Percentiles rank a stretch among this genome's conserved stretches.
Conservation (phyloP, 2,329 filamentous ascomycete genomes). For the Lojkania enalia region DNA sequence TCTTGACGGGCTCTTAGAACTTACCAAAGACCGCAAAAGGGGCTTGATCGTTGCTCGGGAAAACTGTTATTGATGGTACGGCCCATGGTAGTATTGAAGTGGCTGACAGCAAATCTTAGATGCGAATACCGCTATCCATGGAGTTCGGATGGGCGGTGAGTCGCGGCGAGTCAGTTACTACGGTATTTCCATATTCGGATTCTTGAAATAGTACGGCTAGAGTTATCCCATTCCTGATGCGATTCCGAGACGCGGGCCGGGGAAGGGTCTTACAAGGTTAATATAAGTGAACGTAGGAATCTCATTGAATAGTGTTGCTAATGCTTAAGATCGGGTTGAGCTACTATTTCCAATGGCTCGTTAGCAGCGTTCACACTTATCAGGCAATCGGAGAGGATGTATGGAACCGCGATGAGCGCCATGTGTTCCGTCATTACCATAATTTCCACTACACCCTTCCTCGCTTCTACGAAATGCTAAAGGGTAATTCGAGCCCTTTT, state of each 20-base stretch:
- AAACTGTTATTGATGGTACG: slow-evolving; percentile 60
- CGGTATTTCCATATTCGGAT: slow-evolving; percentile 51
- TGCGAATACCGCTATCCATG: slow-evolving; percentile 50
- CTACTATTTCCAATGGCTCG: slow-evolving; percentile 45
- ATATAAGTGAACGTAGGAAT: slow-evolving; percentile 37
- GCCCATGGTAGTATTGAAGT: slow-evolving; percentile 50
- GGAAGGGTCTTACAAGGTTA: slow-evolving; percentile 48
- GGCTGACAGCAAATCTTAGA: slow-evolving; percentile 61
- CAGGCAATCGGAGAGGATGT: slow-evolving; percentile 53
- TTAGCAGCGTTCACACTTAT: slow-evolving; percentile 38
- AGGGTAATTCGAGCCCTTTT: slow-evolving; percentile 41
- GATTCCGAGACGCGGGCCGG: slow-evolving; percentile 45
- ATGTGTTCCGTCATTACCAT: slow-evolving; percentile 57
- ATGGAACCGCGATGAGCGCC: slow-evolving; percentile 51
- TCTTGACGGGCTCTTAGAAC: slow-evolving; percentile 45
- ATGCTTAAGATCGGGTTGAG: slow-evolving; percentile 36
- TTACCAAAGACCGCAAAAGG: slow-evolving; percentile 46
- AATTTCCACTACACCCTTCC: slow-evolving; percentile 51
- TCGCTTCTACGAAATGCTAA: slow-evolving; percentile 46
- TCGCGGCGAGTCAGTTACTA: slow-evolving; percentile 50
- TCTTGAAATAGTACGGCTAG: slow-evolving; percentile 52
- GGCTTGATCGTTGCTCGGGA: slow-evolving; percentile 55
- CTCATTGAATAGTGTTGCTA: not conserved
- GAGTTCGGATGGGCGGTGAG: slow-evolving; percentile 54
- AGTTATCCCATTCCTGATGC: slow-evolving; percentile 47